Evolutionary conservation across 768 basidiomycete genomes (phyloP).

Genomic region (Leccinum rimulosum): DNA sequence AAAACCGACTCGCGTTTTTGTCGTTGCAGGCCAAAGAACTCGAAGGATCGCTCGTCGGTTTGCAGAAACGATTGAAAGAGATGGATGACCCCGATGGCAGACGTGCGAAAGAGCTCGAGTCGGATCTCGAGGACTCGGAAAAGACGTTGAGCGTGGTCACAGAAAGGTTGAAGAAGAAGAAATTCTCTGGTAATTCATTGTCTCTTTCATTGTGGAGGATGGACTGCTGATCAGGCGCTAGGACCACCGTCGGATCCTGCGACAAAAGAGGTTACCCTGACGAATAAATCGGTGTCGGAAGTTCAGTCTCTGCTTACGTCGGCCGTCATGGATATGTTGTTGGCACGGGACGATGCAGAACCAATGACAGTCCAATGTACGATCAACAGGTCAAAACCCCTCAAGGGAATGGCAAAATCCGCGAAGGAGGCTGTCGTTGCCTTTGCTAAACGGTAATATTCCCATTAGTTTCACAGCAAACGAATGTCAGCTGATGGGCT

Average conservation of each 20-base stretch:
- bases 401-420: background rate
- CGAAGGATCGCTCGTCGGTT: background rate
- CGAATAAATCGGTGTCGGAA: constrained; percentile 5
- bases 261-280: background rate
- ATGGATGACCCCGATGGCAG: background rate
- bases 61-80: constrained; percentile 5
- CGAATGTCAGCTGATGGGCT: constrained; percentile 6
- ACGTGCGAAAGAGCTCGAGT: constrained; percentile 6
- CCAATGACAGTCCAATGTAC: constrained; percentile 16
- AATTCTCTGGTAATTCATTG: constrained; percentile 18
- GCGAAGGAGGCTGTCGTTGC: constrained; percentile 5
- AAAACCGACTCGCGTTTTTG: constrained; percentile 23
- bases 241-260: constrained; percentile 5
- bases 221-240: constrained; percentile 5
- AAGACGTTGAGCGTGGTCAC: constrained; percentile 9
- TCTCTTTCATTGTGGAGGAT: background rate
- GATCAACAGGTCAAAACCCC: constrained; percentile 1
- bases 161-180: constrained; percentile 18
- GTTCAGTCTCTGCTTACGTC: constrained; percentile 2
- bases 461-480: background rate
- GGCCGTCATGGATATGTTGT: constrained; percentile 9
- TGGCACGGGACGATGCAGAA: constrained; percentile 12
- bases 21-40: constrained; percentile 14
- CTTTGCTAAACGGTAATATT: constrained; percentile 18
- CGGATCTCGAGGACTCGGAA: constrained; percentile 18